Evolutionary conservation across 2,329 filamentous ascomycete genomes (phyloP), one percentile per base, ranked within the genome.

Genomic region (Mycocentrospora acerina): DNA sequence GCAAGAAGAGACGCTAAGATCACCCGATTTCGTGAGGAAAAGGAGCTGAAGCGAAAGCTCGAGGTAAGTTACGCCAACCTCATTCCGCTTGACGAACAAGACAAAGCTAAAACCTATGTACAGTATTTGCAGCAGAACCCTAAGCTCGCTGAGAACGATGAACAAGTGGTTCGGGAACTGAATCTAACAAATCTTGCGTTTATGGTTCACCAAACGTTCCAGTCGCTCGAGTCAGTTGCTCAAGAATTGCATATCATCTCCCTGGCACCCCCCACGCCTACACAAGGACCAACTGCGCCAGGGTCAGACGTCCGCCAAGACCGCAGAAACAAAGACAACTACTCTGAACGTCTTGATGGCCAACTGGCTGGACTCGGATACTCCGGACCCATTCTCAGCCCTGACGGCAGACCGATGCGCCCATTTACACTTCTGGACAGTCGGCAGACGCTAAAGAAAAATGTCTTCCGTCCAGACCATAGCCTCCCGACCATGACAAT

Each of bases 401-500:
- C 76, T 45, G 77, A 84, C 40, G 93, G 93, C 29, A 93, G 88
- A 62, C 93, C 93, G 11, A 74, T 97, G 53, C 82, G 90, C 55
- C 91, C 91, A 1, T 97, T 98, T 60, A 96, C 90, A 1, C 75
- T 98, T 15, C 76, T 94, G 4, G 84, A 85, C 42, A 85, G 78
- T 51, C 80, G 93, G 25, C 82, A 88, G 46, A 83, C 89, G 45
- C 69, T 95, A 42, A 80, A 83, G 44, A 77, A 83, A 42, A 86
- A 86, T 3, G 91, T 98, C 1, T 98, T 98, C 69, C 79, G 88
- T 38, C 82, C 89, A 0, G 89, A 93, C 7, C 93, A 98, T 65
- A 96, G 88, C 68, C 72, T 98, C 42, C 93, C 93, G 1, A 97
- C 93, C 3, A 97, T 98, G 93, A 88, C 82, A 2, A 96, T 98